Evolutionary conservation across 768 basidiomycete genomes (phyloP), one percentile per base, ranked within the genome.

Genomic region (Chalciporus piperatus): DNA sequence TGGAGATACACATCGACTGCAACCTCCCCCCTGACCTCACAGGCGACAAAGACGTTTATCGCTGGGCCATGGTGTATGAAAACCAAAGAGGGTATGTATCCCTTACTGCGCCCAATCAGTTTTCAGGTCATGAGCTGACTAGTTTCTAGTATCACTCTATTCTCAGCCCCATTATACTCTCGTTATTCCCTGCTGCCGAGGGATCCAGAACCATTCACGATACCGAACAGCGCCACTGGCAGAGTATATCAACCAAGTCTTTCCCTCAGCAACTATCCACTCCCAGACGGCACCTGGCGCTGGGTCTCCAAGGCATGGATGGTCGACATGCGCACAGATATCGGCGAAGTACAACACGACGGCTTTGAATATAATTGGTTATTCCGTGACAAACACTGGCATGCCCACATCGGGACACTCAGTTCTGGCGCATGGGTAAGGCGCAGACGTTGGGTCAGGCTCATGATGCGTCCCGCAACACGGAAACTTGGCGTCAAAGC

Each of bases 351-450:
- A 3, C 87, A 90, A 58, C 79, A 86, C 57, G 89, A 91, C 58
- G 89, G 89, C 46, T 92, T 90, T 59, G 87, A 92, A 67, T 92
- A 92, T 70, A 92, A 90, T 63, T 89, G 85, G 81, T 65, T 73
- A 53, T 93, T 92, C 58, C 80, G 86, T 16, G 67, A 71, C 30
- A 76, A 78, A 44, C 67, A 82, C 43, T 93, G 90, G 90, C 77
- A 80, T 16, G 71, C 87, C 0, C 70, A 78, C 46, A 74, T 83
- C 1, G 86, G 89, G 9, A 59, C 71, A 22, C 61, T 85, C 39
- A 81, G 81, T 62, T 70, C 80, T 7, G 86, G 86, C 30, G 85
- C 84, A 4, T 89, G 80, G 79, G 90, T 93, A 32, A 76, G 90
- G 28, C 74, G 90, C 41, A 76, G 90, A 42, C 74, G 86, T n/a